Conservation (phyloP, 2,329 filamentous ascomycete species). For the Ascochyta viciae-villosae region DNA sequence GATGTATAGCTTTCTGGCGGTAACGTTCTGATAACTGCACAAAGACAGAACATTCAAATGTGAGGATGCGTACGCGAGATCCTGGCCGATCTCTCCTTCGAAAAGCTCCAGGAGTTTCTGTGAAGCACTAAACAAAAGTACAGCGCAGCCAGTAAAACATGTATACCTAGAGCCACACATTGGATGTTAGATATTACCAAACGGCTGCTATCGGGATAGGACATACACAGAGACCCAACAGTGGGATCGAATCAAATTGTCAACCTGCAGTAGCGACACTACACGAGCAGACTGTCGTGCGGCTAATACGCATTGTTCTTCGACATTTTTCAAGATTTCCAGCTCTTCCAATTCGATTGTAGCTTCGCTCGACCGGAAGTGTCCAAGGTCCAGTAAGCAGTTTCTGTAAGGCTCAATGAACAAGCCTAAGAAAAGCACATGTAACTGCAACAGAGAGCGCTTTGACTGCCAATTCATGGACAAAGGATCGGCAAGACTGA, state of each 20-base stretch:
- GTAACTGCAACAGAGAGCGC: slow-evolving; percentile 16
- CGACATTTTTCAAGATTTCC: slow-evolving; percentile 1
- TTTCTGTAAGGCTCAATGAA: slow-evolving; percentile 12
- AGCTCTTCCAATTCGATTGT: not conserved
- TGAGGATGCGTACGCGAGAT: too few relatives aligned
- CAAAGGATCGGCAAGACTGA: slow-evolving; percentile 12
- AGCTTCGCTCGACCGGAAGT: slow-evolving; percentile 5
- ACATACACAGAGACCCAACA: slow-evolving; percentile 17
- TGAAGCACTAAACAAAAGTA: slow-evolving; percentile 19
- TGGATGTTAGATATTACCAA: too few relatives aligned
- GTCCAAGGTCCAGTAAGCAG: slow-evolving; percentile 9
- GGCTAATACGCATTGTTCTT: slow-evolving; percentile 16
- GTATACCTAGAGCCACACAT: slow-evolving; percentile 14
- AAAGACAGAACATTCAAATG: slow-evolving; percentile 12
- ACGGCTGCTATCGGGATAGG: not conserved
- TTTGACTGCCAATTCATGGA: slow-evolving; percentile 10
- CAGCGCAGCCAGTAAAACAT: slow-evolving; percentile 14
- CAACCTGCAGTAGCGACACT: slow-evolving; percentile 9
- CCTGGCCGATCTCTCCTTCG: slow-evolving; percentile 3
- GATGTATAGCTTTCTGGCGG: too few relatives aligned
- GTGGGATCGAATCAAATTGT: slow-evolving; percentile 8
- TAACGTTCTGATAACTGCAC: too few relatives aligned
- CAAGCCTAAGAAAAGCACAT: slow-evolving; percentile 16
- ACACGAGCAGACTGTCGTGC: slow-evolving; percentile 15
- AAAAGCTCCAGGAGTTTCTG: slow-evolving; percentile 15